A percentile compares a stretch with the other conserved stretches of the same genome.
Conservation (phyloP, 2,329 filamentous ascomycete genomes). For the Clarireedia hainanense region DNA sequence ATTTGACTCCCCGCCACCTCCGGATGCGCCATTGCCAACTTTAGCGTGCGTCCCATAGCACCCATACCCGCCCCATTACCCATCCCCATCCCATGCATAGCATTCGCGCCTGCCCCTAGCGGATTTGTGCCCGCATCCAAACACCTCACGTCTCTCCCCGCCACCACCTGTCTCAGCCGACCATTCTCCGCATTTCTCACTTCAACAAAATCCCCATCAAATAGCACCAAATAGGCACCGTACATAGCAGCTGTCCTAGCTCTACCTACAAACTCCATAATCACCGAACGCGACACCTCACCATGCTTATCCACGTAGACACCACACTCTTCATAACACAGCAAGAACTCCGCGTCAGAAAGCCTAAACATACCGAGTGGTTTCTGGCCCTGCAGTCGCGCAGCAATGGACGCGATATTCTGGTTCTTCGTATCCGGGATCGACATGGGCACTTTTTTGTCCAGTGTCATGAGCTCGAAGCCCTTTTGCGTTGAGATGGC, state of each 20-base stretch:
- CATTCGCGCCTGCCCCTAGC: conserved; percentile 42
- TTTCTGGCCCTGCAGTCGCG: conserved; percentile 71
- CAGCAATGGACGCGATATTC: conserved; percentile 80
- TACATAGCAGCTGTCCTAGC: conserved; percentile 83
- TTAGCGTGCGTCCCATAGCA: conserved; percentile 63
- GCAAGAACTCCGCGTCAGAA: conserved; percentile 83
- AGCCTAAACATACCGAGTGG: conserved; percentile 96
- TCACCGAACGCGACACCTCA: conserved; percentile 84
- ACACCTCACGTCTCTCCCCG: conserved; percentile 80
- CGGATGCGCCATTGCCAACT: conserved; percentile 92
- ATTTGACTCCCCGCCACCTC: conserved; percentile 78
- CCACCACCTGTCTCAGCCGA: conserved; percentile 85
- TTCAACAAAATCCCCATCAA: conserved; percentile 95
- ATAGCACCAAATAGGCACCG: conserved; percentile 83
- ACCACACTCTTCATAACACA: conserved; percentile 91
- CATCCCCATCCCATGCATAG: conserved; percentile 18
- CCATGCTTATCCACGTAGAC: conserved; percentile 98
- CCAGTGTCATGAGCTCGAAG: conserved; percentile 90
- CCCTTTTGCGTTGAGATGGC: conserved; percentile 87
- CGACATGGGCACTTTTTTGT: conserved; percentile 93
- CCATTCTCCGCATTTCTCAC: conserved; percentile 96
- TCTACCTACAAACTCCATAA: conserved; percentile 98
- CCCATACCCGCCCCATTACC: conserved; percentile 12
- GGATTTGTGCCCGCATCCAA: conserved; percentile 69
- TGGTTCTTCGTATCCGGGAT: conserved; percentile 79